Evolutionary conservation across 2,329 filamentous ascomycete species (phyloP).

Genomic region (Aureobasidium melanogenum): DNA sequence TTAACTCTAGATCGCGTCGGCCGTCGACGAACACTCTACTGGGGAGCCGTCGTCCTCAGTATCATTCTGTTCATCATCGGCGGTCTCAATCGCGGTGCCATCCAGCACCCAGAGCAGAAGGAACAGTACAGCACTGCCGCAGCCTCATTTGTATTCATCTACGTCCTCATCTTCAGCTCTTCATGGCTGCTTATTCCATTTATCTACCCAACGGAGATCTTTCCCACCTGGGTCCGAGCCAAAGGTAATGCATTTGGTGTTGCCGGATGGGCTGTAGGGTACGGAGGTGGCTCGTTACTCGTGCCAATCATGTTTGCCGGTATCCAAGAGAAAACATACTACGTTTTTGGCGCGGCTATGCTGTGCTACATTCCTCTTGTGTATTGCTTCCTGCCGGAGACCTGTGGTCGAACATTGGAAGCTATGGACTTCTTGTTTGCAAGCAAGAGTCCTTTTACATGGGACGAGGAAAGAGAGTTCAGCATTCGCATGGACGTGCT

Average conservation of each 20-base stretch:
- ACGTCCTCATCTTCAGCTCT: constrained; percentile 45
- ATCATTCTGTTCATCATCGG: constrained; percentile 24
- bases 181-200: neutral
- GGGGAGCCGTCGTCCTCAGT: constrained; percentile 48
- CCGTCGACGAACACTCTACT: constrained; percentile 62
- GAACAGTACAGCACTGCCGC: constrained; percentile 10
- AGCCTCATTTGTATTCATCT: constrained; percentile 10
- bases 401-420: constrained; percentile 43
- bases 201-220: constrained; percentile 15
- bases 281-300: neutral
- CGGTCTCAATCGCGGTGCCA: neutral
- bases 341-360: constrained; percentile 44
- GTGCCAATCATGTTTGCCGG: constrained; percentile 39
- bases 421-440: constrained; percentile 34
- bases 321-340: constrained; percentile 40
- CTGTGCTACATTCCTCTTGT: constrained; percentile 45
- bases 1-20: constrained; percentile 43
- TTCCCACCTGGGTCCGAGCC: constrained; percentile 16
- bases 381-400: constrained; percentile 47
- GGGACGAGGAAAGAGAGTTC: neutral
- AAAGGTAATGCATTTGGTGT: constrained; percentile 38
- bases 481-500: neutral
- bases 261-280: constrained; percentile 37
- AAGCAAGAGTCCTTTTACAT: neutral
- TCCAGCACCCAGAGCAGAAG: neutral